Evolutionary conservation across 805 yeast genomes (phyloP).

Genomic region (Ogataea degrootiae): DNA sequence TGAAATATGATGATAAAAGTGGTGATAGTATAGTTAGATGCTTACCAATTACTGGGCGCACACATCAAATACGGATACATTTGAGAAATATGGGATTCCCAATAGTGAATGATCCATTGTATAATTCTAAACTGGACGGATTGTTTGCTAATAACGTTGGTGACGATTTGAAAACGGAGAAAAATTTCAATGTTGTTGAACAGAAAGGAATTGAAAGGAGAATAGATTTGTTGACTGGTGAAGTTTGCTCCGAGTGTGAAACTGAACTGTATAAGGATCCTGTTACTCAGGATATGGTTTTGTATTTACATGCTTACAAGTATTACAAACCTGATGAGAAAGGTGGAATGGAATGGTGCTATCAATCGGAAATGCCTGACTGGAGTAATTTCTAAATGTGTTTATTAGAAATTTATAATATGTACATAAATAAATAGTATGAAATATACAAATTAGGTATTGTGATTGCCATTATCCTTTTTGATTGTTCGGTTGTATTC

Average conservation of each 20-base stretch:
- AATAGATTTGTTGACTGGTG: slow-evolving; percentile 16
- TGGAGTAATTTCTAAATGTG: slow-evolving; percentile 38
- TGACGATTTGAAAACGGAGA: slow-evolving; percentile 6
- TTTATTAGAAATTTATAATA: no score
- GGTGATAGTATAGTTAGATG: slow-evolving; percentile 44
- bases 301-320: slow-evolving; percentile 46
- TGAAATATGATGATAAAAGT: slow-evolving; percentile 26
- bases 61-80: slow-evolving; percentile 57
- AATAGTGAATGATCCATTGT: slow-evolving; percentile 33
- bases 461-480: neutral
- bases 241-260: slow-evolving; percentile 33
- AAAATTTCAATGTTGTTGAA: slow-evolving; percentile 8
- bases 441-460: neutral
- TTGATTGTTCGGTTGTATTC: neutral
- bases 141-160: slow-evolving; percentile 3
- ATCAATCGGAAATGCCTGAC: slow-evolving; percentile 39
- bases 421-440: no score
- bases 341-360: slow-evolving; percentile 25
- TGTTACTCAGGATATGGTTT: slow-evolving; percentile 25
- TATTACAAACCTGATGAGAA: slow-evolving; percentile 27
- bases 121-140: slow-evolving; percentile 11
- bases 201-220: slow-evolving; percentile 10
- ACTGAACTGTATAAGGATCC: slow-evolving; percentile 29
- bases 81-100: slow-evolving; percentile 40
- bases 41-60: slow-evolving; percentile 47